phyloP scores from a whole-genome alignment of 2,329 filamentous ascomycete genomes.

The Ampelomyces quisqualis region DNA sequence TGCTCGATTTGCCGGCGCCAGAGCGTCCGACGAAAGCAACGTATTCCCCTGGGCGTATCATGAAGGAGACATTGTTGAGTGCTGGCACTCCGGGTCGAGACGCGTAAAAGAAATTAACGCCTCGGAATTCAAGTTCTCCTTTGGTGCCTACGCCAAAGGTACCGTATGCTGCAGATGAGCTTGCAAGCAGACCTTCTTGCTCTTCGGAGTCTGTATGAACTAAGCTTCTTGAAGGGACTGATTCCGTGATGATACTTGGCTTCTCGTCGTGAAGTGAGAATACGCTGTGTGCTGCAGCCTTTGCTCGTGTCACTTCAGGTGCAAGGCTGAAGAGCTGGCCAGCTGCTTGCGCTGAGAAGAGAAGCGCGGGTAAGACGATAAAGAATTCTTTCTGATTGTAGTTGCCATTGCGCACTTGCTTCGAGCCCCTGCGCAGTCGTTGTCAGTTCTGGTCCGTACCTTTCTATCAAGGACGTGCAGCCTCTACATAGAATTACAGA shows the following conservation, averaged over 20 bases:
- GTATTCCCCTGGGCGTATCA: conserved; percentile 42
- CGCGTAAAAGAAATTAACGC: conserved; percentile 38
- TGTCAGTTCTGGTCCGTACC: neutral
- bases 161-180: conserved; percentile 19
- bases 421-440: conserved; percentile 36
- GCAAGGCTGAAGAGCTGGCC: conserved; percentile 51
- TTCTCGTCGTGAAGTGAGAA: conserved; percentile 46
- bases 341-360: conserved; percentile 51
- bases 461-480: neutral
- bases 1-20: conserved; percentile 51
- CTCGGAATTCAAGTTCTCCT: conserved; percentile 38
- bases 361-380: conserved; percentile 48
- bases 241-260: conserved; percentile 41
- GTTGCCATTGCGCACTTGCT: conserved; percentile 47
- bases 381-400: conserved; percentile 49
- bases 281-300: conserved; percentile 48
- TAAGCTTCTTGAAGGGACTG: neutral
- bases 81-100: conserved; percentile 33
- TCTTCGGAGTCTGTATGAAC: conserved; percentile 2
- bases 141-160: conserved; percentile 19
- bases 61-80: conserved; percentile 44
- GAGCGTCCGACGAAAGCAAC: conserved; percentile 49
- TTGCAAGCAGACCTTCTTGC: conserved; percentile 12
- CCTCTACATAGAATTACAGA: no score
- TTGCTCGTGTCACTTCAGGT: conserved; percentile 49